Percentiles rank a stretch among this genome's conserved stretches.
Evolutionary conservation across 1,284 basidiomycete species (phyloP).

Genomic region (Leccinum fuscescens): DNA sequence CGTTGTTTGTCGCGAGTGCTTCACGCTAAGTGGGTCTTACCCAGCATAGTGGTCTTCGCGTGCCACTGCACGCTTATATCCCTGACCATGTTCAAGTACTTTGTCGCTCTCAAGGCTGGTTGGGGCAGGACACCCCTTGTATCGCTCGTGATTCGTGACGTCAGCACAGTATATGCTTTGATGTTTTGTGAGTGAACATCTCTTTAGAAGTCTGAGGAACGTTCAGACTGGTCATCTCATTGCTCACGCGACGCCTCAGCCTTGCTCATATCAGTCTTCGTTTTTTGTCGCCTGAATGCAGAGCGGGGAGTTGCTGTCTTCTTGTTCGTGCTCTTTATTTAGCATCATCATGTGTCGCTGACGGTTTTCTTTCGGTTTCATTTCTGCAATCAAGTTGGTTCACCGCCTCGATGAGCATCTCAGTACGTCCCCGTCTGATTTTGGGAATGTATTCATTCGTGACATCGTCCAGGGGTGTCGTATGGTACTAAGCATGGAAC

Average conservation of each 20-base stretch:
- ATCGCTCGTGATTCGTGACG: conserved; percentile 21
- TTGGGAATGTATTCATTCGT: not conserved
- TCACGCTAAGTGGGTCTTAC: not conserved
- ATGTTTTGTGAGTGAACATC: conserved; percentile 12
- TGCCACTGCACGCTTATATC: conserved; percentile 21
- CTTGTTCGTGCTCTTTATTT: conserved; percentile 18
- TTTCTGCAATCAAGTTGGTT: conserved; percentile 15
- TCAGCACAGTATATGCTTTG: conserved; percentile 12
- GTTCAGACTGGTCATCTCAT: not conserved
- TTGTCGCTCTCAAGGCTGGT: conserved; percentile 9
- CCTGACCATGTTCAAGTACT: conserved; percentile 24
- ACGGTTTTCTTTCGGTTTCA: not conserved
- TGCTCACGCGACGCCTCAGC: conserved; percentile 13
- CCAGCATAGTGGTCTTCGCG: conserved; percentile 16
- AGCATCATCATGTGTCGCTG: not conserved
- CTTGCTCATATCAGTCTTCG: conserved; percentile 7
- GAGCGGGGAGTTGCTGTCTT: conserved; percentile 10
- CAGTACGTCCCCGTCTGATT: conserved; percentile 10
- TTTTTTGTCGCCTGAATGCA: conserved; percentile 12
- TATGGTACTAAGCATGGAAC: not conserved
- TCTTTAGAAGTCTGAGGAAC: not conserved
- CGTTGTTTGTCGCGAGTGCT: not conserved
- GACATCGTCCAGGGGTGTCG: not conserved
- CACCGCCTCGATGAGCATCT: conserved; percentile 10
- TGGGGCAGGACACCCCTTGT: conserved; percentile 20